These are phyloP conservation scores for Solanum infundibuliforme DNA, from an alignment of 257 asterid genomes.

Conservation along the genomic window DNA sequence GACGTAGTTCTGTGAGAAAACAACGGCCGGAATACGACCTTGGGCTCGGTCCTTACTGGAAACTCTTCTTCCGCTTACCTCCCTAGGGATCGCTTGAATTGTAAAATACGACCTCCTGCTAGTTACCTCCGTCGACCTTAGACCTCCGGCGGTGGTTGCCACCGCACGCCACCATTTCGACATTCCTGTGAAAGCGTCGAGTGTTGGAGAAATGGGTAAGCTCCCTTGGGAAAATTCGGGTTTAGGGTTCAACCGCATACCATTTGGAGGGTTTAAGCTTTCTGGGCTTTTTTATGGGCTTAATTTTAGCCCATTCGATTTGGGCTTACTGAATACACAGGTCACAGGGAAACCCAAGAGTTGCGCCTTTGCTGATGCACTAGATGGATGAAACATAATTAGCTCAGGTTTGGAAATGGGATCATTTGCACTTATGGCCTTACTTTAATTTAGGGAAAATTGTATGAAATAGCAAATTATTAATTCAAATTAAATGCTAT, in stretches of 20 bases:
- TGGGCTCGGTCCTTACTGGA: conserved; percentile 65
- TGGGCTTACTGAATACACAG: background rate
- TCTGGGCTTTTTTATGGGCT: conserved; percentile 3
- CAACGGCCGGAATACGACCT: conserved; percentile 87
- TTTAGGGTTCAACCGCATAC: background rate
- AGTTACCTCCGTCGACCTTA: conserved; percentile 13
- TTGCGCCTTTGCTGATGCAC: background rate
- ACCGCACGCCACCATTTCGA: conserved; percentile 71
- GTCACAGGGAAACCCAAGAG: background rate
- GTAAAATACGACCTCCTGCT: conserved; percentile 47
- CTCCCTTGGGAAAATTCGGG: background rate
- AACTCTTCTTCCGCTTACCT: conserved; percentile 57
- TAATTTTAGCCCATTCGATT: background rate
- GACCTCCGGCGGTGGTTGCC: conserved; percentile 36
- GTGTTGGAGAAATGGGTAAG: background rate
- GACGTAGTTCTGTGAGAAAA: conserved; percentile 57
- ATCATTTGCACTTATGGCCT: background rate
- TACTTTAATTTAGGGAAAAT: no score
- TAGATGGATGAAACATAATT: background rate
- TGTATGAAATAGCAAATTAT: no score
- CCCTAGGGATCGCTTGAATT: conserved; percentile 84
- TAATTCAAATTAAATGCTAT: no score
- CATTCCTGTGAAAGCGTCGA: conserved; percentile 24
- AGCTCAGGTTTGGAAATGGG: background rate
- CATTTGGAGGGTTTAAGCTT: background rate